These are phyloP conservation scores for Drechslerella stenobrocha DNA, from an alignment of 2,329 filamentous ascomycete species.

Conservation along the genomic window DNA sequence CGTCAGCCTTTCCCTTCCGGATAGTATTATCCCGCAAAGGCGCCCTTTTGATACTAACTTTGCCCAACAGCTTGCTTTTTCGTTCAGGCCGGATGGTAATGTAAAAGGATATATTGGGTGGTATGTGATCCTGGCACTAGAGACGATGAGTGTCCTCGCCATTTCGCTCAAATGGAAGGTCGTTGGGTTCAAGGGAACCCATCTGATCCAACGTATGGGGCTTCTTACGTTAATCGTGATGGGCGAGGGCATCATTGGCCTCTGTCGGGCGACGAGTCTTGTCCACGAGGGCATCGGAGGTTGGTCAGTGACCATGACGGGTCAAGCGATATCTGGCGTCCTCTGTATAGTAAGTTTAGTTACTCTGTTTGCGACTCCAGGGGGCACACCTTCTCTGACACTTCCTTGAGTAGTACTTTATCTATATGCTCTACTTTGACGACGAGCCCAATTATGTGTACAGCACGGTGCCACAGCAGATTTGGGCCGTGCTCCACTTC, in stretches of 20 bases:
- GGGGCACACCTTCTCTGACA: too few relatives aligned
- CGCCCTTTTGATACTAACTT: neutral
- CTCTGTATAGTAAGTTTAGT: constrained; percentile 51
- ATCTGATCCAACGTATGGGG: constrained; percentile 67
- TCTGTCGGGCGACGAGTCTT: constrained; percentile 62
- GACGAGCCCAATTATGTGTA: constrained; percentile 59
- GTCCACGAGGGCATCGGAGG: constrained; percentile 31
- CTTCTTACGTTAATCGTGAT: constrained; percentile 69
- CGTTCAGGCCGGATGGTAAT: constrained; percentile 20
- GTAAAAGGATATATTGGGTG: constrained; percentile 53
- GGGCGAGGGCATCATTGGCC: constrained; percentile 67
- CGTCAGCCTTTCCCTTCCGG: neutral
- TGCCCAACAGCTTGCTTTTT: constrained; percentile 41
- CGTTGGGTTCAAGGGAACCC: constrained; percentile 66
- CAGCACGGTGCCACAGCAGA: constrained; percentile 63
- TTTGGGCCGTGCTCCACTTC: constrained; percentile 65
- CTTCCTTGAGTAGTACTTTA: constrained; percentile 58
- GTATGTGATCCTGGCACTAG: constrained; percentile 63
- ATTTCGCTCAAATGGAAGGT: constrained; percentile 63
- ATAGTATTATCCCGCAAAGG: too few relatives aligned
- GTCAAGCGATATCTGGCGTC: constrained; percentile 50
- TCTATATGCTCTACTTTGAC: constrained; percentile 68
- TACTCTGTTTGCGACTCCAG: too few relatives aligned
- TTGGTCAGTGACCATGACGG: constrained; percentile 49
- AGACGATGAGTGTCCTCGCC: constrained; percentile 61